These are phyloP conservation scores for Manihot esculenta DNA, from an alignment of 441 rosid genomes.

Conservation along the genomic window DNA sequence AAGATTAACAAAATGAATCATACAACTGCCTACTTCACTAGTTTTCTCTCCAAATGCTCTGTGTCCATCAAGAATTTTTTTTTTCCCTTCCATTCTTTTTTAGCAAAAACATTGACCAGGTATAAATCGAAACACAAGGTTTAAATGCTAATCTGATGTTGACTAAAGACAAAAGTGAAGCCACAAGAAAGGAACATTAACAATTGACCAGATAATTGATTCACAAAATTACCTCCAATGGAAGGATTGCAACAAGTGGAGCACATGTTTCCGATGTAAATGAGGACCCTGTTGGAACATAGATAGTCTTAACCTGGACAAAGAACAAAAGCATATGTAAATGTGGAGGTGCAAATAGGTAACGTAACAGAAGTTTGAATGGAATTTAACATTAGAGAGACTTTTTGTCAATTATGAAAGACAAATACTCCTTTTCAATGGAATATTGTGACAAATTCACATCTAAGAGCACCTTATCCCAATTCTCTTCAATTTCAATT, in stretches of 20 bases:
- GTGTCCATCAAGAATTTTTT: neutral
- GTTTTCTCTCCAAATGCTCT: neutral
- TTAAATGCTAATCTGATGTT: neutral
- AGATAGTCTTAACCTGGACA: conserved; percentile 72
- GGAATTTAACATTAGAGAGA: neutral
- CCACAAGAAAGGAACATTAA: neutral
- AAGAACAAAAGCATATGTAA: conserved; percentile 13
- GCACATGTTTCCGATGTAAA: conserved; percentile 73
- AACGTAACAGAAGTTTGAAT: neutral
- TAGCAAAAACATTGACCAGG: neutral
- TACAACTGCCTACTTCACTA: neutral
- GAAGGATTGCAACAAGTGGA: conserved; percentile 85
- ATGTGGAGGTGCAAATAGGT: neutral
- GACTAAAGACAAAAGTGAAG: neutral
- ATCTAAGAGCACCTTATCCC: conserved; percentile 65
- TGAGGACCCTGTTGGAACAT: conserved; percentile 59
- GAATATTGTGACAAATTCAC: neutral
- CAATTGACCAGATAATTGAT: neutral
- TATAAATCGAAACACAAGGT: neutral
- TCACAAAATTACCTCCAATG: conserved; percentile 56
- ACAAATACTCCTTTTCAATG: neutral
- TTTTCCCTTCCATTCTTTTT: neutral
- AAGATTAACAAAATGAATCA: neutral
- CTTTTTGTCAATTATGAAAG: neutral
- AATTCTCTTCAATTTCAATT: conserved; percentile 94